Conservation (phyloP, 2,329 filamentous ascomycete species). For the Malbranchea cinnamomea region DNA sequence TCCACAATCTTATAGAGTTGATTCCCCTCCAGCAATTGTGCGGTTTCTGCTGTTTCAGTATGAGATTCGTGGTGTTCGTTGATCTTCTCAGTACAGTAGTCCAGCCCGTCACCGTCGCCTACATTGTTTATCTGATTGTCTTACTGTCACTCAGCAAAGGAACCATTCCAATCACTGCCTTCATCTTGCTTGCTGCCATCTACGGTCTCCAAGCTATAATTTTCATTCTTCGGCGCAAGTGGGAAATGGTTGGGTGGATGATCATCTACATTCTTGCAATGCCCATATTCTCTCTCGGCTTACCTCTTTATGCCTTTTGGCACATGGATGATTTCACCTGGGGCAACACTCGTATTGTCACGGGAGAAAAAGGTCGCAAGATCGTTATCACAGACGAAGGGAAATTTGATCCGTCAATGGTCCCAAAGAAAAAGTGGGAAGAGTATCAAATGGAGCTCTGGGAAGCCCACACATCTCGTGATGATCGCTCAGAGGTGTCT, state of each 20-base stretch:
- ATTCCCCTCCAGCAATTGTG: conserved; percentile 88
- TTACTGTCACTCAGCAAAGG: conserved; percentile 46
- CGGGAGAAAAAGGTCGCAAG: conserved; percentile 83
- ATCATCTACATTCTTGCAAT: conserved; percentile 84
- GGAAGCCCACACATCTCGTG: conserved; percentile 77
- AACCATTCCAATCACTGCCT: conserved; percentile 66
- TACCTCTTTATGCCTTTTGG: conserved; percentile 95
- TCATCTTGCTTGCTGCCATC: conserved; percentile 83
- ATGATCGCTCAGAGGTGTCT: conserved; percentile 80
- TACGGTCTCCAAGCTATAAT: conserved; percentile 95
- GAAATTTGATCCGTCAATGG: conserved; percentile 85
- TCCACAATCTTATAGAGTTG: conserved; percentile 93
- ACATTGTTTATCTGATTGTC: conserved; percentile 79
- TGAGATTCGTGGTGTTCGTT: conserved; percentile 94
- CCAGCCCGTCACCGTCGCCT: conserved; percentile 79
- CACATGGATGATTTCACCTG: conserved; percentile 99
- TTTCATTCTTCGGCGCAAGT: conserved; percentile 90
- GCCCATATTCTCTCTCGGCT: conserved; percentile 76
- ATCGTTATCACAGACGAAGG: conserved; percentile 90
- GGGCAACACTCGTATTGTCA: conserved; percentile 97
- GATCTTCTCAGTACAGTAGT: conserved; percentile 85
- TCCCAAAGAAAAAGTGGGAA: conserved; percentile 98
- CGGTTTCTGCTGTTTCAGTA: conserved; percentile 99
- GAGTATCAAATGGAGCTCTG: conserved; percentile 97
- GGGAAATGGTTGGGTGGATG: conserved; percentile 99